These are phyloP conservation scores for Hebeloma cylindrosporum DNA, from an alignment of 768 basidiomycete genomes.

Conservation along the genomic window DNA sequence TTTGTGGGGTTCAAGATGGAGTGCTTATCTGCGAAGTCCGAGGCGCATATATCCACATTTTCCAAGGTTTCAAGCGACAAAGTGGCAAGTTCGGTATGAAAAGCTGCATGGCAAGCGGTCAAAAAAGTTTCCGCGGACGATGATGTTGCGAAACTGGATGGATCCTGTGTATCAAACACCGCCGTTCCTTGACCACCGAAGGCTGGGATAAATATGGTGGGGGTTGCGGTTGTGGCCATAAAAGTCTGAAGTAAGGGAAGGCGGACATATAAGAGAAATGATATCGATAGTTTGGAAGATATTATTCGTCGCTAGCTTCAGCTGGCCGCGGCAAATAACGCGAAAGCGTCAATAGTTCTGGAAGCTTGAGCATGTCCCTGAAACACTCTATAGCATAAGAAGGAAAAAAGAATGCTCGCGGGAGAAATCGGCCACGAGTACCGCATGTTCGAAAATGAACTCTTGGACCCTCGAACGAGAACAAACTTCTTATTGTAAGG, in stretches of 20 bases:
- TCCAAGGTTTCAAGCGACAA: constrained; percentile 39
- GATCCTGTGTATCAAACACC: constrained; percentile 28
- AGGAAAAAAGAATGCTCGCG: constrained; percentile 6
- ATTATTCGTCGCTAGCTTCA: too few relatives aligned
- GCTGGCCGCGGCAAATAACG: constrained; percentile 9
- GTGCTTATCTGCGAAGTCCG: constrained; percentile 42
- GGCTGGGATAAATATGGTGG: constrained; percentile 40
- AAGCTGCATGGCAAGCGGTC: constrained; percentile 49
- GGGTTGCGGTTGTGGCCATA: constrained; percentile 4
- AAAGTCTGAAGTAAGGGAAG: neutral
- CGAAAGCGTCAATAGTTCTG: constrained; percentile 14
- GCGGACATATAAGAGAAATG: constrained; percentile 9
- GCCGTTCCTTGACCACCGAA: constrained; percentile 59
- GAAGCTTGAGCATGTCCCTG: constrained; percentile 7
- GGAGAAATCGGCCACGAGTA: neutral
- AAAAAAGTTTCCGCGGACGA: constrained; percentile 45
- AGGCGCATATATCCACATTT: constrained; percentile 37
- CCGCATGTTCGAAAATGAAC: constrained; percentile 2
- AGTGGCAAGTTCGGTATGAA: constrained; percentile 47
- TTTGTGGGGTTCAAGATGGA: constrained; percentile 39
- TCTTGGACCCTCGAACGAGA: constrained; percentile 1
- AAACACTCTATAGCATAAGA: constrained; percentile 5
- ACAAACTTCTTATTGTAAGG: constrained; percentile 12
- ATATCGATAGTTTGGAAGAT: constrained; percentile 5
- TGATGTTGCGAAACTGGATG: constrained; percentile 32